Conservation (phyloP, 148 eudicot genomes). For the Arbutus unedo region DNA sequence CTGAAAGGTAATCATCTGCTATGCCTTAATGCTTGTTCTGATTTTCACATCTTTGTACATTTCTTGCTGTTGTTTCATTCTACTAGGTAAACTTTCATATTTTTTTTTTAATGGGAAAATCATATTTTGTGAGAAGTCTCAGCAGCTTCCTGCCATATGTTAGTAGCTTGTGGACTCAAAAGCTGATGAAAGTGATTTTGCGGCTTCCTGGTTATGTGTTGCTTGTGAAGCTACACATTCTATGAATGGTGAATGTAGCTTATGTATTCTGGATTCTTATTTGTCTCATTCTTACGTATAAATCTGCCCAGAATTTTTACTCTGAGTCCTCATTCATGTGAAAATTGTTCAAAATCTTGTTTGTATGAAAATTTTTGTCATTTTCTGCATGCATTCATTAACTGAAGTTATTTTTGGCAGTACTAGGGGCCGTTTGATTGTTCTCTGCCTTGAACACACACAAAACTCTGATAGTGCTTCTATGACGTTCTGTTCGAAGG, state of each 20-base stretch:
- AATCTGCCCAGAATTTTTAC: not conserved
- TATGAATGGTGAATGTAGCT: not conserved
- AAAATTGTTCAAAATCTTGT: not conserved
- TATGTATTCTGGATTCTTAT: not conserved
- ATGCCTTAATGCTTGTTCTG: conserved; percentile 2
- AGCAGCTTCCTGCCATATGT: not conserved
- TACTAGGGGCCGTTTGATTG: conserved; percentile 81
- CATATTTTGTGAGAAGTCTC: not conserved
- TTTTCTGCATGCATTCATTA: conserved; percentile 17
- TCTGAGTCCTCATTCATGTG: not conserved
- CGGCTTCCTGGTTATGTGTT: not conserved
- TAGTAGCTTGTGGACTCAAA: not conserved
- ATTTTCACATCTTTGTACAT: not conserved
- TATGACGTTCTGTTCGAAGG: conserved; percentile 45
- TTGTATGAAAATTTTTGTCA: not conserved
- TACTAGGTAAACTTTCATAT: not conserved
- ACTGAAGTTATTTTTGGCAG: conserved; percentile 41
- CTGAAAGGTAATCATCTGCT: conserved; percentile 69
- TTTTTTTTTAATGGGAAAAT: not conserved
- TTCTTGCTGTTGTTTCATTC: conserved; percentile 9
- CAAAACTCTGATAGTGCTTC: conserved; percentile 70
- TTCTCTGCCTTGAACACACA: conserved; percentile 73
- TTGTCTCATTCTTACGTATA: not conserved
- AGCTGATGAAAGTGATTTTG: conserved; percentile 2
- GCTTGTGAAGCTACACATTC: not conserved